Evolutionary conservation across 2,329 filamentous ascomycete genomes (phyloP), one percentile per base, ranked within the genome.

Genomic region (Aspergillus sp.): DNA sequence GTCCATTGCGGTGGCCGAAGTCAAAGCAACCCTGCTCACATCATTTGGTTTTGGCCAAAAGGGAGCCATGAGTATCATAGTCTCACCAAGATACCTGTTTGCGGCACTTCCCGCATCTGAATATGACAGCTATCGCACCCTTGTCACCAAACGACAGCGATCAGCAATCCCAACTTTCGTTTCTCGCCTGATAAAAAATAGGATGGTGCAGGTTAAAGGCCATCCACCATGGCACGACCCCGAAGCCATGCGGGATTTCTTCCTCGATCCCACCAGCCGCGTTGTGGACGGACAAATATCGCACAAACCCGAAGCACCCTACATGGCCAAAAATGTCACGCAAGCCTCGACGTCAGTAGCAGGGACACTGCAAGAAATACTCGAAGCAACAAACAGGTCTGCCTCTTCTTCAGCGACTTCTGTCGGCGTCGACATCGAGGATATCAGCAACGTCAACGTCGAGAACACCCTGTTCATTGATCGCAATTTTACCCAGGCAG

Each of bases 381-480:
- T 64, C 1, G 51, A 54, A 20, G 50, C 36, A 8, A 24, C 50
- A 24, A 43, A 36, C 26, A 41, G 38, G 5, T 49, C 47, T 15
- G 22, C 61, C 3, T 32, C 17, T n/a, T 22, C 51, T 3, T 9
- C 49, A 9, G 17, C 43, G 20, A 39, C 52, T 11, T 49, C 51
- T 3, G 20, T 64, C 8, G 63, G 63, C 1, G 59, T 64, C 7
- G 61, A 64, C 30, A 41, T 62, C 3, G 95, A 98, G 79, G 89
- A 89, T 61, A 87, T 99, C 49, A 80, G 85, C 39, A 87, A 90
- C 38, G 86, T 99, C 78, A 96, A 96, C 78, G 89, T 96, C 62
- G 86, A 91, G 43, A 98, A 97, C 67, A 89, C 93, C 38, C 96
- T 89, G 0, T 99, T 99, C 71, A 77, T 99, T 43, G 86, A 93